A percentile compares a stretch with the other conserved stretches of the same genome.
phyloP scores from a whole-genome alignment of 371 early-diverging fungal species.

The Mortierella polycephala region DNA sequence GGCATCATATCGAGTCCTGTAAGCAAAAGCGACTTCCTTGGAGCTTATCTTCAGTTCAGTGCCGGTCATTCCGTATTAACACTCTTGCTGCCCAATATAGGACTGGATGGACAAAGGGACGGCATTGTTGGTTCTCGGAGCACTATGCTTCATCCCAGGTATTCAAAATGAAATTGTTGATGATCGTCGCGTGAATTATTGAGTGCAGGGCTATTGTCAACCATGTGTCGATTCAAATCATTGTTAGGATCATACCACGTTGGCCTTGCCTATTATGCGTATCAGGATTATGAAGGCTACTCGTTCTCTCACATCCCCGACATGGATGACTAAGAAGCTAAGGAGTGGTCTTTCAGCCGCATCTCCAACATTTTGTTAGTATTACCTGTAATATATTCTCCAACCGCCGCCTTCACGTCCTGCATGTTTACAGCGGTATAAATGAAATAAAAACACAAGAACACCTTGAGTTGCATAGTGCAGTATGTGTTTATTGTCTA shows the following conservation, averaged over 20 bases:
- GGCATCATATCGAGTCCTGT: conserved; percentile 55
- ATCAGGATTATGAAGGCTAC: conserved; percentile 57
- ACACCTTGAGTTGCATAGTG: too few species aligned
- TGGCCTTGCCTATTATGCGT: conserved; percentile 56
- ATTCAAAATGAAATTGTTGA: neutral
- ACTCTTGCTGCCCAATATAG: conserved; percentile 16
- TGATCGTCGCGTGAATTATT: too few species aligned
- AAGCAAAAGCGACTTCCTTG: conserved; percentile 3
- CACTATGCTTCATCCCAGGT: conserved; percentile 67
- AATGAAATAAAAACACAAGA: too few species aligned
- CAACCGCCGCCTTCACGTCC: neutral
- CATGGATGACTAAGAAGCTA: conserved; percentile 32
- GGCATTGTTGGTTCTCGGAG: conserved; percentile 59
- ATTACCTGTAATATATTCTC: neutral
- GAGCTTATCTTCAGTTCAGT: neutral
- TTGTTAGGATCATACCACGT: conserved; percentile 56
- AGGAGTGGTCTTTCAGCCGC: too few species aligned
- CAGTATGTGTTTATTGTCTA: too few species aligned
- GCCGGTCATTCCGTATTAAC: neutral
- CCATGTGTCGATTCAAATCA: neutral
- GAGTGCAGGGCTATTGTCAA: neutral
- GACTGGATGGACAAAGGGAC: conserved; percentile 70
- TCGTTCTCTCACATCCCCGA: conserved; percentile 57
- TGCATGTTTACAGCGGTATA: too few species aligned
- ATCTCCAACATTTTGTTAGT: neutral